Base-by-base conservation (phyloP, 2,329 filamentous ascomycete genomes). In the Aspergillus sergii region DNA sequence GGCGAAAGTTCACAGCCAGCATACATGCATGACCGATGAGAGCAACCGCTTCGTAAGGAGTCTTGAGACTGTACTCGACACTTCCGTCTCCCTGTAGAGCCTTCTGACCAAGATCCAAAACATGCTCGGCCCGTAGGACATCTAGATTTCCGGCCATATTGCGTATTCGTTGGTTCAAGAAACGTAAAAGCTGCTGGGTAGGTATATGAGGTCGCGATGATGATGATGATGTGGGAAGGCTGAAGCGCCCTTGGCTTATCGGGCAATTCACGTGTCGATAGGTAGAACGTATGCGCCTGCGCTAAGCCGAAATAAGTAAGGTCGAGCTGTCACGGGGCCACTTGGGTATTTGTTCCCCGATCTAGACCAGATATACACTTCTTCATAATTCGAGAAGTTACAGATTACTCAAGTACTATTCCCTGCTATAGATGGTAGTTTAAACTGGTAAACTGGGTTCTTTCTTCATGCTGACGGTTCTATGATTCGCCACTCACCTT, bases 1-100 rank as follows among this genome's bases (percentile, higher is more conserved):
- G 84, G 59, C 89, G 86, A 76, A 97, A 98, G 66, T 89, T 91
- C 2, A 94, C 87, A 10, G 89, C 89, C 28, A 87, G 76, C 88
- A 98, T 91, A 72, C 89, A 93, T 4, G 92, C 91, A 77, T 99
- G 94, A 23, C 89, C 84, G 66, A 96, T 89, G 28, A 98, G 85
- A 19, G 92, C 93, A 64, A 97, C 83, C 55, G 91, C 92, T 80
- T 98, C 94, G 75, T 91, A 92, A 0, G 90, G 64, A 65, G 76
- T 77, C 57, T 78, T 77, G 64, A 83, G 69, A 56, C 64, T 73
- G 28, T 66, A 67, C 54, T 72, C 70, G 28, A 63, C 65, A 43
- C 69, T 69, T 34, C 62, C 68, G 62, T 73, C 71, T 28, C 68
- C 64, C 23, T 70, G 67, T 23, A 80, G 66, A 64, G 76, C 74